Base-by-base conservation (phyloP, 2,329 filamentous ascomycete species). In the Zasmidium cellare region DNA sequence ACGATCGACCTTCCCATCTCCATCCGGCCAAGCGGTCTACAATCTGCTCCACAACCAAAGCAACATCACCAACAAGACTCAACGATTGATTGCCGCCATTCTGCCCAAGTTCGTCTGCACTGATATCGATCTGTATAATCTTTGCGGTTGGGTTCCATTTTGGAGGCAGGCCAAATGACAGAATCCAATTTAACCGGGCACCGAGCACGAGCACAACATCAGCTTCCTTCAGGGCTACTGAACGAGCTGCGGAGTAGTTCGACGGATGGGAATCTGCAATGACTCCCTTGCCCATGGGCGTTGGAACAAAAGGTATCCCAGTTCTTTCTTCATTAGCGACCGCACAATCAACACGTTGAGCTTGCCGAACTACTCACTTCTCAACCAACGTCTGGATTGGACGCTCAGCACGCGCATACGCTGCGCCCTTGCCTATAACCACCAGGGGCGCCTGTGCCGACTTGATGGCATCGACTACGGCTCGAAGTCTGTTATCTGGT, bases 251-350 rank as follows among this genome's bases (percentile, higher is more conserved):
- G 2, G 82, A 81, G 16, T 75, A 75, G 64, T 85, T 84, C 50
- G 77, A 72, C 0, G 77, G 74, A 65, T 83, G 80, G 0, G 79
- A 82, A 62, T 84, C 82, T 9, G 82, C 74, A 1, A 84, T 64
- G 5, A 85, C 76, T 20, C 83, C 83, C 66, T 85, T 85, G 3
- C 82, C 83, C 81, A 84, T 85, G 1, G 82, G 83, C 1, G 81
- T 83, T 0, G 82, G 81, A 6, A 85, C 72, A 65, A 85, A 85
- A 0, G 82, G 82, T 11, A 85, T 73, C 23, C 76, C 72, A 9
- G 79, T 80, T 9, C 65, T 64, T 24, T 19, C 28, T 55, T n/a
- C 9, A 35, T 57, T 22, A 53, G 46, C 23, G 47, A 58, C 60
- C 70, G 65, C 49, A 80, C 69, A 35, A 16, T 41, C 35, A 41